phyloP scores from a whole-genome alignment of 1,284 basidiomycete genomes.

The Tilletia caries region DNA sequence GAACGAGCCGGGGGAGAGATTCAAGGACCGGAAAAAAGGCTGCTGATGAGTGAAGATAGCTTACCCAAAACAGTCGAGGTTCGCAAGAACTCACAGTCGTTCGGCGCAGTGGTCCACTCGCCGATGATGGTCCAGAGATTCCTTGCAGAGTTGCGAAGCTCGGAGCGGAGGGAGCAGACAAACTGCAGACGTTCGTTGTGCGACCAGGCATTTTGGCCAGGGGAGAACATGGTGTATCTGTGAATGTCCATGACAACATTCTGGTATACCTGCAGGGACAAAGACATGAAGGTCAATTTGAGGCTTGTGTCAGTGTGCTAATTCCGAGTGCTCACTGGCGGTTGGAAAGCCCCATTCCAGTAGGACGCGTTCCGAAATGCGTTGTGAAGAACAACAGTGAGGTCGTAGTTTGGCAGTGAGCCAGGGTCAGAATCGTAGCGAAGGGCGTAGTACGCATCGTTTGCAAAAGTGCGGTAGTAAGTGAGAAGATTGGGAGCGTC shows the following conservation, averaged over 20 bases:
- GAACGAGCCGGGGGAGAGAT: neutral
- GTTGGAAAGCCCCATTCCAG: conserved; percentile 69
- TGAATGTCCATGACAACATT: conserved; percentile 71
- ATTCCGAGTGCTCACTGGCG: conserved; percentile 45
- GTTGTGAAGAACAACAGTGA: conserved; percentile 67
- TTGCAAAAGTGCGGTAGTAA: neutral
- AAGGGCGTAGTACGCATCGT: conserved; percentile 23
- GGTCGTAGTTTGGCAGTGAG: conserved; percentile 22
- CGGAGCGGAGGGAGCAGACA: conserved; percentile 39
- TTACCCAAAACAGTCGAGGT: neutral
- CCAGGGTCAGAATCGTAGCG: conserved; percentile 45
- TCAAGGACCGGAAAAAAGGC: neutral
- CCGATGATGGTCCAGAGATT: conserved; percentile 47
- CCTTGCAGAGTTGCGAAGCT: conserved; percentile 31
- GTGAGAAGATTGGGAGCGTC: neutral
- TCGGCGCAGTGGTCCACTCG: conserved; percentile 61
- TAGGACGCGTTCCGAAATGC: conserved; percentile 71
- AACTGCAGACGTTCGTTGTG: conserved; percentile 35
- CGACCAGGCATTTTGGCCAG: conserved; percentile 21
- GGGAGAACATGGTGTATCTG: conserved; percentile 48
- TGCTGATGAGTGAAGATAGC: too few relatives aligned
- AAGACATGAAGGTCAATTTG: neutral
- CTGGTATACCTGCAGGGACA: conserved; percentile 46
- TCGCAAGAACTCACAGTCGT: conserved; percentile 63
- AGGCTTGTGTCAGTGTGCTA: neutral